Evolutionary conservation across 2,329 filamentous ascomycete species (phyloP).

Genomic region (Colletotrichum spinosum): DNA sequence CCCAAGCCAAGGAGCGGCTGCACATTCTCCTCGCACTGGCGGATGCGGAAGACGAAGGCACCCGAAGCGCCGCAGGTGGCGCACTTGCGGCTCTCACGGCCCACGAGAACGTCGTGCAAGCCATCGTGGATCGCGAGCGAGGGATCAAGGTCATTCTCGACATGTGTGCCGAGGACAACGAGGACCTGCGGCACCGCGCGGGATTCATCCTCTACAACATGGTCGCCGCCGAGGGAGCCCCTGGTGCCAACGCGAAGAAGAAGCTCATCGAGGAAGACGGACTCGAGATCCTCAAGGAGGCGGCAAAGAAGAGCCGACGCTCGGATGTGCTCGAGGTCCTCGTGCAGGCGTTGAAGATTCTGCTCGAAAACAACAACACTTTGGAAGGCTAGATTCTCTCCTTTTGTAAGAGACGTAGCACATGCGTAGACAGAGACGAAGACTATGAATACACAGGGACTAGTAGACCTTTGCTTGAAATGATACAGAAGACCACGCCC

Average conservation of each 20-base stretch:
- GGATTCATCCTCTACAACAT: conserved; percentile 82
- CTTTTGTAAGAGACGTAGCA: conserved; percentile 18
- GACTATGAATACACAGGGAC: conserved; percentile 16
- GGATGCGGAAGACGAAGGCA: conserved; percentile 84
- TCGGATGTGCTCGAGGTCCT: conserved; percentile 78
- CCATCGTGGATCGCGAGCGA: conserved; percentile 76
- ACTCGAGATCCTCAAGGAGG: conserved; percentile 75
- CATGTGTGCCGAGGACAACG: conserved; percentile 79
- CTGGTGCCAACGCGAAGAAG: conserved; percentile 69
- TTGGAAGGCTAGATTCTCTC: conserved; percentile 25
- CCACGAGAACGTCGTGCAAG: conserved; percentile 79
- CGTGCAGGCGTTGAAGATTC: conserved; percentile 77
- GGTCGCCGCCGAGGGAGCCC: conserved; percentile 72
- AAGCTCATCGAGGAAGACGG: conserved; percentile 73
- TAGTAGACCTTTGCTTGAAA: neutral
- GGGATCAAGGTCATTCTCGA: conserved; percentile 84
- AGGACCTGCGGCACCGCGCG: conserved; percentile 78
- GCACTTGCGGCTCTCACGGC: conserved; percentile 87
- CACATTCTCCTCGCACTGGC: conserved; percentile 89
- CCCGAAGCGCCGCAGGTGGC: conserved; percentile 86
- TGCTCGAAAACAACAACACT: conserved; percentile 58
- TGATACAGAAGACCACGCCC: neutral
- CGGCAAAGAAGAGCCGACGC: conserved; percentile 75
- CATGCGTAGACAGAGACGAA: conserved; percentile 26
- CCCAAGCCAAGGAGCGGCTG: conserved; percentile 77